Evolutionary conservation across 106 monocot genomes (phyloP).

Genomic region (Alisma plantagoaquatica): DNA sequence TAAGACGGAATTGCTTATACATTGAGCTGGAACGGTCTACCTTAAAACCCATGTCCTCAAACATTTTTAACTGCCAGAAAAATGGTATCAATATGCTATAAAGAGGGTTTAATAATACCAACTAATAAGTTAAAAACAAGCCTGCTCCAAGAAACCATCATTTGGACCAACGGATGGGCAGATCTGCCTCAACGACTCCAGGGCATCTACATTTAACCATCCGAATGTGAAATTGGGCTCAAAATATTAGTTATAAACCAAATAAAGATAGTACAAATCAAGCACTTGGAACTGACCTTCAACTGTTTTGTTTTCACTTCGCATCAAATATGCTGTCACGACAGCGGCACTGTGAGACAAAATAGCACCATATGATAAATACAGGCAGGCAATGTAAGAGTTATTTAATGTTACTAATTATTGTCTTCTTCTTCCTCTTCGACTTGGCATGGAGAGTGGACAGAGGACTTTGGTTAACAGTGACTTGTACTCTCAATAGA

Average conservation of each 20-base stretch:
- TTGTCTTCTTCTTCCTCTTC: too few relatives aligned
- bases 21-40: conserved; percentile 61
- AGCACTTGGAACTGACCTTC: conserved; percentile 43
- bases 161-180: conserved; percentile 70
- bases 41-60: conserved; percentile 90
- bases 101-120: neutral
- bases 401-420: too few relatives aligned
- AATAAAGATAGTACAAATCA: too few relatives aligned
- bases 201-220: conserved; percentile 40
- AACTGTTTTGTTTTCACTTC: conserved; percentile 73
- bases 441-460: too few relatives aligned
- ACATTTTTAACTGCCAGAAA: conserved; percentile 78
- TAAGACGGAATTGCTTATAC: conserved; percentile 86
- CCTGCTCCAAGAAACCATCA: conserved; percentile 98
- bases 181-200: conserved; percentile 54
- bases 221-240: conserved; percentile 10
- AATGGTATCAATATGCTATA: conserved; percentile 1
- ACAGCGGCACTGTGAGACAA: conserved; percentile 82
- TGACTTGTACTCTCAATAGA: too few relatives aligned
- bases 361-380: conserved; percentile 16
- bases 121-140: too few relatives aligned
- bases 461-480: too few relatives aligned
- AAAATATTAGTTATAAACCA: too few relatives aligned
- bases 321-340: conserved; percentile 89
- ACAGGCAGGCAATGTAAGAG: neutral